Evolutionary conservation across 2,329 filamentous ascomycete species (phyloP).

Genomic region (Arthrinium phaeospermum): DNA sequence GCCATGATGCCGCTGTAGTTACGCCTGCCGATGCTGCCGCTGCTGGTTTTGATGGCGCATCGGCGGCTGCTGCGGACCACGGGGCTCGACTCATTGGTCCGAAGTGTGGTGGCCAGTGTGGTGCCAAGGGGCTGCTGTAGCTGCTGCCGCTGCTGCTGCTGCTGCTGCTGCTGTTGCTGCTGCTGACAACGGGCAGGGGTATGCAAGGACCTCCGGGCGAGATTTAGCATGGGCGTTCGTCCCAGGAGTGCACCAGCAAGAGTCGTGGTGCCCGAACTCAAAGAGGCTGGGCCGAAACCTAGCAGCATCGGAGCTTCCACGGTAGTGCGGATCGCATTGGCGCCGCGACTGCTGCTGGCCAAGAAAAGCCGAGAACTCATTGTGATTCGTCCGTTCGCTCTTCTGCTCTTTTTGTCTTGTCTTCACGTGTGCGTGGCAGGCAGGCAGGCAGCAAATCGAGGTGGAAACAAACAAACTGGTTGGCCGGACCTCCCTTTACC

Average conservation of each 20-base stretch:
- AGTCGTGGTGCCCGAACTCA: constrained; percentile 16
- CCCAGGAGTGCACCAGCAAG: not conserved
- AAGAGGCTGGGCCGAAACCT: constrained; percentile 18
- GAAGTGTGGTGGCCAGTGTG: constrained; percentile 14
- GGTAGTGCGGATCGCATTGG: constrained; percentile 16
- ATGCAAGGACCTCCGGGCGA: constrained; percentile 18
- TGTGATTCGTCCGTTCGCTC: not conserved
- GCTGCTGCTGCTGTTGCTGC: not conserved
- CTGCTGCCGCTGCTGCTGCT: not conserved
- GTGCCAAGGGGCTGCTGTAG: not conserved
- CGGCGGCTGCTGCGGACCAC: not conserved
- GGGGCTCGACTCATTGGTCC: constrained; percentile 11
- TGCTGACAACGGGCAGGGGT: constrained; percentile 14
- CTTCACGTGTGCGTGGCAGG: not conserved
- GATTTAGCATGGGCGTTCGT: constrained; percentile 11
- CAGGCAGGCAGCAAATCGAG: not conserved
- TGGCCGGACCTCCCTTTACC: not conserved
- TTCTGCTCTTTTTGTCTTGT: not conserved
- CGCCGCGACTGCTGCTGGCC: constrained; percentile 14
- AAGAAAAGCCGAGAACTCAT: constrained; percentile 16
- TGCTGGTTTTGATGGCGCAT: not conserved
- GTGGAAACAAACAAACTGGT: not conserved
- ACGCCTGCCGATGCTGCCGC: not conserved
- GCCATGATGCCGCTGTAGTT: not conserved
- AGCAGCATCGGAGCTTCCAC: constrained; percentile 5